Conservation (phyloP, 345 rosid genomes). For the Rhizophora mangle region DNA sequence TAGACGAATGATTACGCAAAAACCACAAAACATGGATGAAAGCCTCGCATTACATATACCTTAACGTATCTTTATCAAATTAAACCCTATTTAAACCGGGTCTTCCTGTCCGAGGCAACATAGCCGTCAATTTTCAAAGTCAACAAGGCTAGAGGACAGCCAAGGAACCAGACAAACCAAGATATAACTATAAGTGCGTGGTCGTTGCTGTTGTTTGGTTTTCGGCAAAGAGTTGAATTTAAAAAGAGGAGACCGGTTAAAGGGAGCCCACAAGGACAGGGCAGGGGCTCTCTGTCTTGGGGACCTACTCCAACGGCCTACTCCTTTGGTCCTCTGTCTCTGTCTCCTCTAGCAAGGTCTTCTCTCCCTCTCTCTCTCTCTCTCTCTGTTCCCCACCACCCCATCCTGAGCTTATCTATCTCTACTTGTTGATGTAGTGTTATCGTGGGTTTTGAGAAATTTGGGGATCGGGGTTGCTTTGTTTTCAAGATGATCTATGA, state of each 20-base stretch:
- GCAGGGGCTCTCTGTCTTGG: slow-evolving; percentile 14
- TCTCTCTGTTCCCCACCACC: background rate
- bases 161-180: too few relatives aligned
- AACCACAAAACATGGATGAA: too few relatives aligned
- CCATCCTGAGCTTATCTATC: background rate
- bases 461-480: slow-evolving; percentile 24
- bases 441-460: background rate
- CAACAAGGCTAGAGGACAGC: too few relatives aligned
- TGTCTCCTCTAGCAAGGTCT: slow-evolving; percentile 8
- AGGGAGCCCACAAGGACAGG: slow-evolving; percentile 20
- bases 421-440: background rate
- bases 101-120: too few relatives aligned
- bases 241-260: background rate
- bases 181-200: too few relatives aligned
- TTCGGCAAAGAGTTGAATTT: background rate
- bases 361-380: background rate
- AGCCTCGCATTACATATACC: too few relatives aligned
- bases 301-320: slow-evolving; percentile 34
- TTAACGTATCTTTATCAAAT: too few relatives aligned
- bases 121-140: too few relatives aligned
- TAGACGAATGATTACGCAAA: too few relatives aligned
- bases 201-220: background rate
- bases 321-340: slow-evolving; percentile 16
- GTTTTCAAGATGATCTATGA: slow-evolving; percentile 9
- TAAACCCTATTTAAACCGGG: too few relatives aligned